Evolutionary conservation across 352 stramenopile species (phyloP), one percentile per base, ranked within the genome.

Genomic region (Globisporangium emineosum): DNA sequence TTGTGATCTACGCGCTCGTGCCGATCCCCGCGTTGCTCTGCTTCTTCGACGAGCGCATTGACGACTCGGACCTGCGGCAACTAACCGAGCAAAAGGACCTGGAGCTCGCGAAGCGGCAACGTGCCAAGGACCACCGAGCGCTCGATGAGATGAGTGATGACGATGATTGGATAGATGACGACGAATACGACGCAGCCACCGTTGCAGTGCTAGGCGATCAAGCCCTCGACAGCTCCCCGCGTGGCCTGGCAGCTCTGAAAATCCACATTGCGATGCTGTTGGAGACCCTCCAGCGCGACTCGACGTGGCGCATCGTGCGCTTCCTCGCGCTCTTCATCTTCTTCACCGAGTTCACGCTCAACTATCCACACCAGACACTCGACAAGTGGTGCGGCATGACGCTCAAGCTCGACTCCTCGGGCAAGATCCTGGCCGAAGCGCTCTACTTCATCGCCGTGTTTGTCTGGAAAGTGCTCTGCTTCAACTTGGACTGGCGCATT

Each of bases 241-340:
- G 32, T 13, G n/a, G 56, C 10, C 10, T 15, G 8, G 8, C 25
- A 43, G 58, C 13, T 5, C 33, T 51, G 25, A 60, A 17, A 17
- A 27, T 21, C 43, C 64, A 53, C 73, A 25, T 75, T 56, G 65
- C 30, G 52, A 25, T 57, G 56, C 37, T 88, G 21, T 73, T 72
- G 29, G 52, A n/a, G 13, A 67, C 69, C 8, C 32, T 88, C 0
- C 63, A 62, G 27, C 71, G 75, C 23, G 60, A 73, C 8, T 81
- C 81, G 0, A 86, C 75, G n/a, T 75, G 68, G 35, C 51, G 61
- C 29, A 53, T 88, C 49, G 70, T 86, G 47, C 75, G 70, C 9
- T 91, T 91, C 58, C 74, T 91, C 57, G 76, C 75, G 42, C 49
- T 86, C 21, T 85, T 86, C 60, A 69, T 82, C 12, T 85, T 84